phyloP scores from a whole-genome alignment of 192 early-diverging fungal genomes.

The Backusella luteola region DNA sequence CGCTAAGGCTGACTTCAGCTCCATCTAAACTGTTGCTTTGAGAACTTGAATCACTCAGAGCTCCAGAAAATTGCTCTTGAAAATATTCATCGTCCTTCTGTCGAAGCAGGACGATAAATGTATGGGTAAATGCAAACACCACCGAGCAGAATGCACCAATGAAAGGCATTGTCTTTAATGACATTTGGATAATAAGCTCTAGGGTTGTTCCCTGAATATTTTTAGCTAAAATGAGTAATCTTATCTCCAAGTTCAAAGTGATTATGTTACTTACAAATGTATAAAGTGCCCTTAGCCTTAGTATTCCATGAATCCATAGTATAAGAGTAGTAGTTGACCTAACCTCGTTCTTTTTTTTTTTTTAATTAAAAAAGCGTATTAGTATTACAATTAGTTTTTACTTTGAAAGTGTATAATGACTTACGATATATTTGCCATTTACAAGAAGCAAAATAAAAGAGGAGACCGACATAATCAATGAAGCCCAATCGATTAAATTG shows the following conservation, averaged over 20 bases:
- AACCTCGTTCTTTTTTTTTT: too few species aligned
- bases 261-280: slow-evolving; percentile 22
- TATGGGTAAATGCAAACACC: slow-evolving; percentile 12
- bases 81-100: background rate
- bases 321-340: too few species aligned
- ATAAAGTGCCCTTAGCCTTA: background rate
- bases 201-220: background rate
- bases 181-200: slow-evolving; percentile 9
- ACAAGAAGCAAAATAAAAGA: too few species aligned
- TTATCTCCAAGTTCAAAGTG: too few species aligned
- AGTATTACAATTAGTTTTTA: too few species aligned
- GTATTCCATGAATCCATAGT: too few species aligned
- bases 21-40: background rate
- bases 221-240: too few species aligned
- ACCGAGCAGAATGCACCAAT: background rate
- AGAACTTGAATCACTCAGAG: background rate
- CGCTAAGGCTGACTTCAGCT: background rate
- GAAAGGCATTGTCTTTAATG: background rate
- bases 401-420: too few species aligned
- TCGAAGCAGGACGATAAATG: background rate
- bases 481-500: too few species aligned
- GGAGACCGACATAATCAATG: too few species aligned
- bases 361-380: too few species aligned
- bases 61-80: background rate
- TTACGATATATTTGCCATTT: too few species aligned